These are phyloP conservation scores for Centella asiatica DNA, from an alignment of 129 eudicot genomes.

Conservation along the genomic window DNA sequence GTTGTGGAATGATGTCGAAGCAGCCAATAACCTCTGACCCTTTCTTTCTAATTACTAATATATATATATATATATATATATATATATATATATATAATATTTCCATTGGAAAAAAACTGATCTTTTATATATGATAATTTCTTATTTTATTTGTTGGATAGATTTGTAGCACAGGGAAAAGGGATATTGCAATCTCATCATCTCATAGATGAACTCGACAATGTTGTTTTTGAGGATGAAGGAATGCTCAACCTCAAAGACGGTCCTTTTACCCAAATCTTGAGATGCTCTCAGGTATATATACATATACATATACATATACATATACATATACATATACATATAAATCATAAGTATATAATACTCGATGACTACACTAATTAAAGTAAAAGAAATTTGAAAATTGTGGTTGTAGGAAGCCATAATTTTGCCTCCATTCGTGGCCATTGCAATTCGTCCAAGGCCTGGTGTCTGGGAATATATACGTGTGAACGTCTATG, in stretches of 20 bases:
- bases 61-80: too few species aligned
- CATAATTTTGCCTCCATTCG: neutral
- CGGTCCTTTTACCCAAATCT: constrained; percentile 12
- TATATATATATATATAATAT: too few species aligned
- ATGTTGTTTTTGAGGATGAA: constrained; percentile 9
- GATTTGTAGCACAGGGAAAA: constrained; percentile 11
- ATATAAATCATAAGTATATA: neutral
- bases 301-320: neutral
- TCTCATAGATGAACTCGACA: constrained; percentile 11
- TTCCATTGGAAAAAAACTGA: too few species aligned
- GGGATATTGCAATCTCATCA: constrained; percentile 11
- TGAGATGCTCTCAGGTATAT: constrained; percentile 10
- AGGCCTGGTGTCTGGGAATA: constrained; percentile 16
- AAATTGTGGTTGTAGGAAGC: constrained; percentile 10
- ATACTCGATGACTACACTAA: too few species aligned
- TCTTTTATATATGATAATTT: neutral
- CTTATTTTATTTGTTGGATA: neutral
- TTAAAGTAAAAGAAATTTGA: too few species aligned
- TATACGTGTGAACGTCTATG: constrained; percentile 6
- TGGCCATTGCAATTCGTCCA: constrained; percentile 15
- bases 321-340: neutral
- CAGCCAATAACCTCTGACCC: too few species aligned
- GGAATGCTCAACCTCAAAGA: constrained; percentile 8
- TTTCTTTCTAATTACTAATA: too few species aligned
- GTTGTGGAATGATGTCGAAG: too few species aligned